A percentile compares a stretch with the other conserved stretches of the same genome.
These are phyloP conservation scores for Kazachstania taianensis DNA, from an alignment of 805 yeast species.

Conservation along the genomic window DNA sequence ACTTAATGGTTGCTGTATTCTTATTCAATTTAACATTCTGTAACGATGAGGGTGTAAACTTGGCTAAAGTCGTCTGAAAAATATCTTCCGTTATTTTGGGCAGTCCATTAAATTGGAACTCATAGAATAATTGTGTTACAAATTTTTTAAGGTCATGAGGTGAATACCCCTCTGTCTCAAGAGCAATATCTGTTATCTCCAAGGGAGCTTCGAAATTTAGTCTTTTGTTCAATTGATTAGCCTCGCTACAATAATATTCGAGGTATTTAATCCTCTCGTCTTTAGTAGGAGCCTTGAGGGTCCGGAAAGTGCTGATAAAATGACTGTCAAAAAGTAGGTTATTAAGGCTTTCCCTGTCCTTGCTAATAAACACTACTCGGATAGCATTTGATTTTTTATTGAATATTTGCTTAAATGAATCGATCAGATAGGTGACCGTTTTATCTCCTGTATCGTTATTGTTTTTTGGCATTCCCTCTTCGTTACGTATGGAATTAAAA, in stretches of 20 bases:
- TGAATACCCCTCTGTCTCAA: conserved; percentile 81
- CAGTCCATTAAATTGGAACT: conserved; percentile 17
- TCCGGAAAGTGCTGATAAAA: conserved; percentile 51
- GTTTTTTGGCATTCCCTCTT: conserved; percentile 42
- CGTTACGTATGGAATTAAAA: conserved; percentile 43
- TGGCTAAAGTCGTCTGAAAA: conserved; percentile 49
- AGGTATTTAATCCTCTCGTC: conserved; percentile 43
- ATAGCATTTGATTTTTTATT: conserved; percentile 32
- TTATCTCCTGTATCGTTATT: conserved; percentile 39
- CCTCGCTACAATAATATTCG: conserved; percentile 28
- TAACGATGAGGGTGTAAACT: conserved; percentile 69
- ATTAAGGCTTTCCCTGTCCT: conserved; percentile 57
- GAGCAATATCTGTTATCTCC: conserved; percentile 41
- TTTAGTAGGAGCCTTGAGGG: conserved; percentile 61
- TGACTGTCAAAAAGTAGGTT: conserved; percentile 54
- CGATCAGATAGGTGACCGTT: conserved; percentile 50
- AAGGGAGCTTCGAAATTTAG: conserved; percentile 16
- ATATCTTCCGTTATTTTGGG: not conserved
- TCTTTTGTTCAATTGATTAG: conserved; percentile 1
- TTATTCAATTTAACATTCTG: conserved; percentile 83
- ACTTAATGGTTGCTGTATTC: conserved; percentile 37
- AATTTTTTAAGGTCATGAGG: conserved; percentile 72
- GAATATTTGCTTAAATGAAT: conserved; percentile 33
- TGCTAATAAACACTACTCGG: conserved; percentile 51
- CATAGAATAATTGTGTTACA: conserved; percentile 59